These are phyloP conservation scores for Fusarium sp. DNA, from an alignment of 2,329 filamentous ascomycete species.

Conservation along the genomic window DNA sequence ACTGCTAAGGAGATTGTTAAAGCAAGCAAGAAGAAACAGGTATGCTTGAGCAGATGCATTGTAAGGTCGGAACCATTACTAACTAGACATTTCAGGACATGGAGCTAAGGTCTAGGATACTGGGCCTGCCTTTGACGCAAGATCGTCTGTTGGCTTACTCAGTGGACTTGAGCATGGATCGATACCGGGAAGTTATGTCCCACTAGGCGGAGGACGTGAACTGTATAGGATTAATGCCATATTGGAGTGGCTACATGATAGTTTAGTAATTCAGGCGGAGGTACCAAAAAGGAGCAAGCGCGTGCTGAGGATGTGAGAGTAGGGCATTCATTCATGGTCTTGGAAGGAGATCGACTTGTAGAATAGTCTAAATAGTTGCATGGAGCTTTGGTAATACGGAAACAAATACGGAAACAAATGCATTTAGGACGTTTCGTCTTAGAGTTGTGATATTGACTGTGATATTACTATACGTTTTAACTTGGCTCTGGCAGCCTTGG, in stretches of 20 bases:
- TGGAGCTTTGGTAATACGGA: constrained; percentile 14
- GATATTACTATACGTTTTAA: neutral
- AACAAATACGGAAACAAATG: constrained; percentile 3
- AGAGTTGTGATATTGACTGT: neutral
- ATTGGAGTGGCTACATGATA: constrained; percentile 33
- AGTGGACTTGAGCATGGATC: constrained; percentile 75
- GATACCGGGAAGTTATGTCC: constrained; percentile 75
- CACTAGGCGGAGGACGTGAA: constrained; percentile 45
- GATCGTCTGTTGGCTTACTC: constrained; percentile 79
- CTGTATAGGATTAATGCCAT: constrained; percentile 21
- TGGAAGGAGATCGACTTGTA: constrained; percentile 39
- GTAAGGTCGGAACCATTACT: constrained; percentile 18
- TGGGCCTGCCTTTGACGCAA: constrained; percentile 76
- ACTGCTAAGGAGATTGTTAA: constrained; percentile 75
- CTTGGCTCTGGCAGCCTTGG: neutral
- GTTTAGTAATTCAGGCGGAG: constrained; percentile 31
- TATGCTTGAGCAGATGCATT: constrained; percentile 52
- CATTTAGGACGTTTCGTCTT: neutral
- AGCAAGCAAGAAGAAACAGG: constrained; percentile 66
- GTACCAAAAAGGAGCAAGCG: constrained; percentile 18
- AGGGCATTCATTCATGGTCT: constrained; percentile 20
- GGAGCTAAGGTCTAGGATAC: constrained; percentile 58
- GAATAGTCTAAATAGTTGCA: constrained; percentile 45
- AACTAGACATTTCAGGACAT: constrained; percentile 48
- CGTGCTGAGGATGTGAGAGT: constrained; percentile 8